Percentiles rank a stretch among this genome's conserved stretches.
phyloP scores from a whole-genome alignment of 2,329 filamentous ascomycete species.

The Botrytis deweyae region DNA sequence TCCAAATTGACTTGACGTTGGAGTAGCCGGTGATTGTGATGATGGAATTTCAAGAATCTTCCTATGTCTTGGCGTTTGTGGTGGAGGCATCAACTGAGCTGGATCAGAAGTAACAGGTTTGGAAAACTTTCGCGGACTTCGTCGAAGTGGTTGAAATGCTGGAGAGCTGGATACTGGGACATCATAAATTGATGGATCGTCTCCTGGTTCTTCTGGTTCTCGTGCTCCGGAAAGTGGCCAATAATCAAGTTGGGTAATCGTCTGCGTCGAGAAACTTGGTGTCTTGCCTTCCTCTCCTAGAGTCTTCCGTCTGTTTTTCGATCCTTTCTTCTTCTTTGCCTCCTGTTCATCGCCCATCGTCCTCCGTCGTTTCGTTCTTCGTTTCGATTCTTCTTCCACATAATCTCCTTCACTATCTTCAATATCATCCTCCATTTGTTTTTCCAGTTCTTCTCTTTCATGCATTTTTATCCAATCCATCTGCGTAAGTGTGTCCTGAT shows the following conservation, averaged over 20 bases:
- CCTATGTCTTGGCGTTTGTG: constrained; percentile 33
- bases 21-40: constrained; percentile 39
- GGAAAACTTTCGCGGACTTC: constrained; percentile 7
- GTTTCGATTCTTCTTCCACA: constrained; percentile 27
- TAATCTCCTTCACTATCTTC: constrained; percentile 25
- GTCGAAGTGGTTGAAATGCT: constrained; percentile 8
- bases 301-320: constrained; percentile 32
- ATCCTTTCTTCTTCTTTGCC: background rate
- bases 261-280: constrained; percentile 34
- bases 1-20: constrained; percentile 31
- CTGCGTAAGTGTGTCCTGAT: constrained; percentile 37
- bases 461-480: constrained; percentile 32
- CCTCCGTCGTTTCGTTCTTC: constrained; percentile 30
- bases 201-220: constrained; percentile 4
- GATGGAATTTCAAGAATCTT: constrained; percentile 36
- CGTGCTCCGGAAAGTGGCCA: constrained; percentile 25
- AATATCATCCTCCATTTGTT: constrained; percentile 24
- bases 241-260: constrained; percentile 35
- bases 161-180: constrained; percentile 27
- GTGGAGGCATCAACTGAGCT: constrained; percentile 28
- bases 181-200: constrained; percentile 29
- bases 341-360: constrained; percentile 21
- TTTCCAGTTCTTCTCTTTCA: constrained; percentile 10
- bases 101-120: constrained; percentile 12
- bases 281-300: constrained; percentile 26